Conservation (phyloP, 257 asterid species). For the Euphrasia confusa region DNA sequence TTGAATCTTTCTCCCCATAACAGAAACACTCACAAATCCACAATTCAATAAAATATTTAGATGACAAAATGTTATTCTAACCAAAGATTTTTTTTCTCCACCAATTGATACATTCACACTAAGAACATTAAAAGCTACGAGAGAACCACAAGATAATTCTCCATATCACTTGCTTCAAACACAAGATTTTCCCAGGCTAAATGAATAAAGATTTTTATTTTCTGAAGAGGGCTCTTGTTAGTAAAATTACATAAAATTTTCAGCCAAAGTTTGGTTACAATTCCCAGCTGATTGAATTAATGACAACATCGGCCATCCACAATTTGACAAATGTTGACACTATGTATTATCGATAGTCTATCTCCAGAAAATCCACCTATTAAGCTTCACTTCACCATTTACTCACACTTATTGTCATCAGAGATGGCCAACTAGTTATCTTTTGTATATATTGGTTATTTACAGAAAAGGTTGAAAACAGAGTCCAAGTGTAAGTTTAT, state of each 20-base stretch:
- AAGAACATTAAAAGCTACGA: not conserved
- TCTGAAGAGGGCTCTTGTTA: not conserved
- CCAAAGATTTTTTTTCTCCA: not conserved
- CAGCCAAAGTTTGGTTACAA: not conserved
- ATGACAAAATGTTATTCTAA: not conserved
- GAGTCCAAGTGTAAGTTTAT: not conserved
- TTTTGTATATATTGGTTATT: not conserved
- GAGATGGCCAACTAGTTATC: not conserved
- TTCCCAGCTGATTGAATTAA: not conserved
- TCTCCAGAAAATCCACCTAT: not conserved
- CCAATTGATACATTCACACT: not conserved
- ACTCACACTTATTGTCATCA: not conserved
- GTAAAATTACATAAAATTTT: not conserved
- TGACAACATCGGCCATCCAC: constrained; percentile 13
- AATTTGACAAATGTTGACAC: constrained; percentile 8
- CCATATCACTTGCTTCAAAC: not conserved
- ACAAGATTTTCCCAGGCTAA: not conserved
- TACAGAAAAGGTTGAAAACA: not conserved
- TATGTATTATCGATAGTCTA: not conserved
- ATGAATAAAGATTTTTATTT: not conserved
- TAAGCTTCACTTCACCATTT: constrained; percentile 7
- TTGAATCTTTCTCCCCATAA: too few relatives aligned
- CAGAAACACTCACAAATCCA: not conserved
- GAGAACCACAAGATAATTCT: not conserved
- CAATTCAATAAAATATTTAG: not conserved